Evolutionary conservation across 106 monocot species (phyloP).

Genomic region (Phalaenopsis aphrodite): DNA sequence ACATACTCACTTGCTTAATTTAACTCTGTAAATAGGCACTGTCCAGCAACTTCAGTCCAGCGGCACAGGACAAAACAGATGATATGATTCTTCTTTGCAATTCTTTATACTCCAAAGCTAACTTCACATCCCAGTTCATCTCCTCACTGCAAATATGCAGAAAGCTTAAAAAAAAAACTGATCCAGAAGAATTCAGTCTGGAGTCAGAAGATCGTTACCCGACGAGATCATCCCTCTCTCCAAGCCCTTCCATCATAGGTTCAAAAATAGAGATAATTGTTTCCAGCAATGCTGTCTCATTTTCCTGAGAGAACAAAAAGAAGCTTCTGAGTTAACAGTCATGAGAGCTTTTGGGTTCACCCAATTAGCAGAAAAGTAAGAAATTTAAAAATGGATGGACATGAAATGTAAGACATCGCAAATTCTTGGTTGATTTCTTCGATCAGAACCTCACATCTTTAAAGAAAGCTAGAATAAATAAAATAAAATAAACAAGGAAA

Average conservation of each 20-base stretch:
- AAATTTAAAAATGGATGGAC: not conserved
- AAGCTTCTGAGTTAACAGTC: not conserved
- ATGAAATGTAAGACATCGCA: not conserved
- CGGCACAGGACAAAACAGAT: slow-evolving; percentile 57
- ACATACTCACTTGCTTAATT: not conserved
- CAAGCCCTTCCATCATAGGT: slow-evolving; percentile 62
- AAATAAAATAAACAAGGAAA: not conserved
- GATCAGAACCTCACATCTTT: too few species aligned
- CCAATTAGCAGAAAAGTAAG: not conserved
- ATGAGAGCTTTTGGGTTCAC: not conserved
- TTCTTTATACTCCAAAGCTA: slow-evolving; percentile 67
- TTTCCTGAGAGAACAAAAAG: slow-evolving; percentile 10
- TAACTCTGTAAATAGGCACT: not conserved
- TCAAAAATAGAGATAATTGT: slow-evolving; percentile 63
- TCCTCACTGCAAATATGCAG: slow-evolving; percentile 30
- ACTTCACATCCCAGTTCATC: slow-evolving; percentile 71
- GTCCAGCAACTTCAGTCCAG: slow-evolving; percentile 25
- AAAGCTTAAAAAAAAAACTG: not conserved
- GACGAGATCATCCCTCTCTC: slow-evolving; percentile 21
- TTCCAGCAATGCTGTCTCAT: slow-evolving; percentile 43
- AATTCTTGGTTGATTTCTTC: not conserved
- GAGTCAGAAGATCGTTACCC: slow-evolving; percentile 12
- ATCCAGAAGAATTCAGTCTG: not conserved
- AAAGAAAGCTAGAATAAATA: too few species aligned
- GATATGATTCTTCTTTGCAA: slow-evolving; percentile 51